Percentiles rank a stretch among this genome's conserved stretches.
These are phyloP conservation scores for Prosopis cineraria DNA, from an alignment of 306 rosid species.

Conservation along the genomic window DNA sequence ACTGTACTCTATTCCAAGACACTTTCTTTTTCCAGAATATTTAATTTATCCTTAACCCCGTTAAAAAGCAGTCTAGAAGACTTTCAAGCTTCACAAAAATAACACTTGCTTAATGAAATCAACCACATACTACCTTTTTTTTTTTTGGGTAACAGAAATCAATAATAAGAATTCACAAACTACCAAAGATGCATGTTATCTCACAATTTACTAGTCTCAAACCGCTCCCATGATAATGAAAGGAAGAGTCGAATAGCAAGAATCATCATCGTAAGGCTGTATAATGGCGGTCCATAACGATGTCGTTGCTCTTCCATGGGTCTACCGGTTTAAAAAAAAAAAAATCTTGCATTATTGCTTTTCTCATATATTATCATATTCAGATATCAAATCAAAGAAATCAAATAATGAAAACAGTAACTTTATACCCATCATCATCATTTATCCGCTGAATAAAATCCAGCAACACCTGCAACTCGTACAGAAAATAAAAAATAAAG, in stretches of 20 bases:
- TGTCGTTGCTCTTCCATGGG: conserved; percentile 99
- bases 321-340: conserved; percentile 55
- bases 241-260: conserved; percentile 67
- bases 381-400: conserved; percentile 26
- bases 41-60: no score
- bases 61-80: conserved; percentile 4
- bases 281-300: conserved; percentile 94
- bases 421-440: conserved; percentile 87
- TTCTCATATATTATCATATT: not conserved
- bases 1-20: not conserved
- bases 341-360: conserved; percentile 23
- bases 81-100: conserved; percentile 16
- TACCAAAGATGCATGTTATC: conserved; percentile 41
- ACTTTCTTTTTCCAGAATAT: not conserved
- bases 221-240: conserved; percentile 67
- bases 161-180: conserved; percentile 25
- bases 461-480: conserved; percentile 75
- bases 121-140: conserved; percentile 7
- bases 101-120: conserved; percentile 19
- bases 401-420: conserved; percentile 17
- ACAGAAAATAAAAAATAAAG: conserved; percentile 14
- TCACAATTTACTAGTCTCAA: conserved; percentile 69
- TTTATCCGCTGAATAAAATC: conserved; percentile 83
- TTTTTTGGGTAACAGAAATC: not conserved
- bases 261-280: conserved; percentile 77